Evolutionary conservation across 495 filamentous ascomycete species (phyloP), one percentile per base, ranked within the genome.

Genomic region (Penicillium egyptiacum): DNA sequence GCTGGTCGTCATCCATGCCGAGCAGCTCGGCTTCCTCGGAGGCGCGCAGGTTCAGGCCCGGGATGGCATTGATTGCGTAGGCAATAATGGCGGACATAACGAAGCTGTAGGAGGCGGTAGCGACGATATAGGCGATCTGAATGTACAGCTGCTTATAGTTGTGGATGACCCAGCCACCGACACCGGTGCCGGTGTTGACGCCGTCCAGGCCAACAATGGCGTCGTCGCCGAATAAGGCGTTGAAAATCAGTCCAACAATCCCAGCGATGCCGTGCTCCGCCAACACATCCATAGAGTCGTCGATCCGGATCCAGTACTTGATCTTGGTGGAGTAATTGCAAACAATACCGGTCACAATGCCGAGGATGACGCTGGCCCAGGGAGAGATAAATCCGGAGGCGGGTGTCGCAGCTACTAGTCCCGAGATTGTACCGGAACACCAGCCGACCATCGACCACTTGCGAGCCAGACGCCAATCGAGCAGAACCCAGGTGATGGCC

Each of bases 361-460:
- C 94, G 37, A 96, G 82, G 57, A 92, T 73, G 61, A 98, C 84
- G 62, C 87, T 89, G 17, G 86, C 92, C 88, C 94, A 97, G 11
- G 94, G 92, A 30, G 90, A 83, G 68, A 98, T 89, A 75, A 84
- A 89, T 52, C 90, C 90, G 25, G 90, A 90, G 8, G 91, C 90
- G 8, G 90, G 90, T n/a, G 90, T 95, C 14, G 91, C 91, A 50
- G 90, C 90, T 26, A 98, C 94, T 26, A 95, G 84, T 48, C 90
- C 90, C 0, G 89, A 91, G 70, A 95, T 95, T 61, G 87, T 86
- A 45, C 94, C 94, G 23, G 94, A 98, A 75, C 94, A 98, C 89
- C 94, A 96, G 52, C 94, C 94, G 64, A 98, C 94, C 82, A 98
- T 96, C 2, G 93, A 96, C 94, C 94, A 98, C 79, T 98, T 98